phyloP scores from a whole-genome alignment of 1,284 basidiomycete species.

The Papiliotrema nemorosa region DNA sequence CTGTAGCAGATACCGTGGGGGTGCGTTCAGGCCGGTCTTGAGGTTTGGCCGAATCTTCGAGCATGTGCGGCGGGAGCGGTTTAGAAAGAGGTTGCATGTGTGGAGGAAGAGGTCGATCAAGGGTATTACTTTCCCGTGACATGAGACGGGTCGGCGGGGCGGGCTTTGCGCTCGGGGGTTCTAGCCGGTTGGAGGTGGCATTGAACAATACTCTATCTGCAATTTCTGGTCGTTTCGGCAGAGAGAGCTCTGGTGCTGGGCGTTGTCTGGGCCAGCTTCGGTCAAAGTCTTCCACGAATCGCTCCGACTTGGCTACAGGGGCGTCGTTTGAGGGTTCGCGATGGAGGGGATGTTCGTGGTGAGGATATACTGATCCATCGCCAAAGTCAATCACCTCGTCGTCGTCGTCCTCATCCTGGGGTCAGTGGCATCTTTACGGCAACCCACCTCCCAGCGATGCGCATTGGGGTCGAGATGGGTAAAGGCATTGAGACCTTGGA shows the following conservation, averaged over 20 bases:
- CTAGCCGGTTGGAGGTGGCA: conserved; percentile 77
- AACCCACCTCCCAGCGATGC: conserved; percentile 89
- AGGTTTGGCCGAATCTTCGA: conserved; percentile 1
- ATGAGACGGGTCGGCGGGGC: conserved; percentile 43
- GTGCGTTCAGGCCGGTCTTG: background rate
- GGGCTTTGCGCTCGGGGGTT: conserved; percentile 51
- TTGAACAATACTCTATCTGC: conserved; percentile 71
- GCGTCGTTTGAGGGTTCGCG: conserved; percentile 32
- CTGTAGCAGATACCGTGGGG: conserved; percentile 2
- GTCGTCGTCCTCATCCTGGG: conserved; percentile 84
- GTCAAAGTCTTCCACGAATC: conserved; percentile 73
- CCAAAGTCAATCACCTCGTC: conserved; percentile 88
- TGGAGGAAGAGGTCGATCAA: too few species aligned
- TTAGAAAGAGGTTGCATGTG: too few species aligned
- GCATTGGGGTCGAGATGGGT: conserved; percentile 86
- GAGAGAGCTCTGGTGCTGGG: conserved; percentile 6
- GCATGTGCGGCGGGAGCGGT: conserved; percentile 20
- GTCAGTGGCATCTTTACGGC: conserved; percentile 2
- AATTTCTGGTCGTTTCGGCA: conserved; percentile 1
- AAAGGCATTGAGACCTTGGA: conserved; percentile 69
- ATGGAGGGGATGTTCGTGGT: conserved; percentile 47
- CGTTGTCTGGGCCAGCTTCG: conserved; percentile 74
- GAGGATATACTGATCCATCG: conserved; percentile 82
- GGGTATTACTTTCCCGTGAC: conserved; percentile 1
- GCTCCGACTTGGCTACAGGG: conserved; percentile 42